phyloP scores from a whole-genome alignment of 257 asterid genomes.

The Nicotiana tabacum region DNA sequence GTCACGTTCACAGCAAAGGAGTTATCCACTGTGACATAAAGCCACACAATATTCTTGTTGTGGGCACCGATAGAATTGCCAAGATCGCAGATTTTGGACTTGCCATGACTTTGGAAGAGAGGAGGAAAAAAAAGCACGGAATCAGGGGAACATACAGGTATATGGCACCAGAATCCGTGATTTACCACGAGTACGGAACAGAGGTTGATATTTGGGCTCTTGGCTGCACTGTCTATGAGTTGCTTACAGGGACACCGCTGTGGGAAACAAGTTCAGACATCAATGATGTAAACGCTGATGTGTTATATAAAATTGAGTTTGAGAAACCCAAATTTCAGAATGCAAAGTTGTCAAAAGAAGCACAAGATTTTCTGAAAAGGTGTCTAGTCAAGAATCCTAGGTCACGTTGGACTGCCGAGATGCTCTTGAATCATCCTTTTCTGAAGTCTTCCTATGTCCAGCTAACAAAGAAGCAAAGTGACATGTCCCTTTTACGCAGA shows the following conservation, averaged over 20 bases:
- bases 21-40: slow-evolving; percentile 11
- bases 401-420: background rate
- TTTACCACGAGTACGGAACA: background rate
- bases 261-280: background rate
- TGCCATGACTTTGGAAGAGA: background rate
- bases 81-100: slow-evolving; percentile 10
- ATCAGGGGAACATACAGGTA: background rate
- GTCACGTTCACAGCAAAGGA: background rate
- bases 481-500: no score
- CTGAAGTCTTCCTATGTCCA: background rate
- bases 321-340: background rate
- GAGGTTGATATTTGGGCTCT: slow-evolving; percentile 16
- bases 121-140: background rate
- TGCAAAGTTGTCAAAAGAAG: slow-evolving; percentile 2
- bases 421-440: slow-evolving; percentile 5
- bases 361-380: slow-evolving; percentile 10
- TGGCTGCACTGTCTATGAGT: slow-evolving; percentile 15
- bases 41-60: slow-evolving; percentile 13
- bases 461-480: no score
- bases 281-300: background rate
- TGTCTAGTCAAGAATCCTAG: background rate
- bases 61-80: background rate
- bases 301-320: background rate
- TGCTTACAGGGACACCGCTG: background rate
- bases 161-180: slow-evolving; percentile 15